Conservation (phyloP, 179 eudicot genomes). For the Silene vulgaris region DNA sequence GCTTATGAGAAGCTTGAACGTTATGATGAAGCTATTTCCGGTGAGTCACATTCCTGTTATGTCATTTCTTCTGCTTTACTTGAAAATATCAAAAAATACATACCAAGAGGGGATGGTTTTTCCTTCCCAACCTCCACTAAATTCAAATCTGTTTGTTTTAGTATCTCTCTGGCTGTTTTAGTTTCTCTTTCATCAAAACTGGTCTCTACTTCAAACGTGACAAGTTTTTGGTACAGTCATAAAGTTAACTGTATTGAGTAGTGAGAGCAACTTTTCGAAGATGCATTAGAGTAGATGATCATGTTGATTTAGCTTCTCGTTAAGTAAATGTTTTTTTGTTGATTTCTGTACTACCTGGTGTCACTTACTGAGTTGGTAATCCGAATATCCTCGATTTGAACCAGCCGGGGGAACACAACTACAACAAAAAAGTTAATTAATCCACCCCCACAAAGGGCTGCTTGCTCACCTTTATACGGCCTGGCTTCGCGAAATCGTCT, state of each 20-base stretch:
- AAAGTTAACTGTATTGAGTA: neutral
- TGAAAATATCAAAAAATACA: neutral
- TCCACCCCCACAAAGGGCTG: too few species aligned
- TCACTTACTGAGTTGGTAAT: neutral
- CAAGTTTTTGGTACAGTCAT: neutral
- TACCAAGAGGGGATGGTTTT: neutral
- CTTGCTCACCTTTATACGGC: too few species aligned
- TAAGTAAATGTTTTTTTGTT: neutral
- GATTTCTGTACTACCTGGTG: neutral
- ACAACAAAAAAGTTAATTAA: too few species aligned
- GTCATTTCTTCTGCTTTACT: neutral
- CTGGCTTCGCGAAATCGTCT: too few species aligned
- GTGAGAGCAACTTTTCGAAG: neutral
- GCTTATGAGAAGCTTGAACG: conserved; percentile 91
- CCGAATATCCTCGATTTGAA: too few species aligned
- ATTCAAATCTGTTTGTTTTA: neutral
- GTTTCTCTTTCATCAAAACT: neutral
- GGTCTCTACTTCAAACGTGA: neutral
- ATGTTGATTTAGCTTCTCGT: neutral
- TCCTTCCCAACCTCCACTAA: neutral
- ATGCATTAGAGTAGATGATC: neutral
- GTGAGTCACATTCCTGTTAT: conserved; percentile 34
- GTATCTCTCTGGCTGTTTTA: neutral
- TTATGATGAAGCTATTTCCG: conserved; percentile 86
- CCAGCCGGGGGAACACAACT: too few species aligned